Conservation (phyloP, 176 grass and related monocot species). For the Oryza glaberrima region DNA sequence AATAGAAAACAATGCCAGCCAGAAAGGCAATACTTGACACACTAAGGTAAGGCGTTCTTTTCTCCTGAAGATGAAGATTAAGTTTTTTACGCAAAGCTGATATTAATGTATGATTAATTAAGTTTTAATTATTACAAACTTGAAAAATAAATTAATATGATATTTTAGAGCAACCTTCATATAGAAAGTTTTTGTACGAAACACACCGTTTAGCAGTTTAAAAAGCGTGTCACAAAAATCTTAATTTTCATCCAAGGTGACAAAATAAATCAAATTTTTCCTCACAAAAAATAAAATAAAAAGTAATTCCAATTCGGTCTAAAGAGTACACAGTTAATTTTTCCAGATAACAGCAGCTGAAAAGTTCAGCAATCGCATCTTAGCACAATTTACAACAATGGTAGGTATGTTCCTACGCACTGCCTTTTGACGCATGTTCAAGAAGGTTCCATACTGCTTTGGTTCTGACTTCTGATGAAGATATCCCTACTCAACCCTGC, state of each 20-base stretch:
- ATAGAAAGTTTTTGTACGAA: too few relatives aligned
- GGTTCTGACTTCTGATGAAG: not conserved
- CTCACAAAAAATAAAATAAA: not conserved
- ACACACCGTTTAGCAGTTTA: too few relatives aligned
- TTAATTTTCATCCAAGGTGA: not conserved
- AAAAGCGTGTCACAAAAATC: too few relatives aligned
- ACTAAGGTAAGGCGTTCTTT: too few relatives aligned
- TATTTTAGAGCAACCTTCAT: too few relatives aligned
- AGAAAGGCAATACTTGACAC: too few relatives aligned
- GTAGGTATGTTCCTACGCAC: not conserved
- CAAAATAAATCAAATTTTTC: not conserved
- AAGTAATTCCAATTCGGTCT: not conserved
- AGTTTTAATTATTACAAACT: too few relatives aligned
- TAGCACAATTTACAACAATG: conserved; percentile 14
- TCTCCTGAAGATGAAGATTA: too few relatives aligned
- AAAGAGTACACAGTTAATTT: not conserved
- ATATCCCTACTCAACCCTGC: conserved; percentile 41
- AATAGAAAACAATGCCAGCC: too few relatives aligned
- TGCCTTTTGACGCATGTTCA: not conserved
- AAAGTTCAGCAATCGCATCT: not conserved
- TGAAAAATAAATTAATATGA: too few relatives aligned
- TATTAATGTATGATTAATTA: too few relatives aligned
- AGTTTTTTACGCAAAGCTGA: too few relatives aligned
- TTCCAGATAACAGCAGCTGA: not conserved
- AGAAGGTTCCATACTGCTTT: not conserved